Evolutionary conservation across 169 alveolate genomes (phyloP).

Genomic region (Cytauxzoon felis): DNA sequence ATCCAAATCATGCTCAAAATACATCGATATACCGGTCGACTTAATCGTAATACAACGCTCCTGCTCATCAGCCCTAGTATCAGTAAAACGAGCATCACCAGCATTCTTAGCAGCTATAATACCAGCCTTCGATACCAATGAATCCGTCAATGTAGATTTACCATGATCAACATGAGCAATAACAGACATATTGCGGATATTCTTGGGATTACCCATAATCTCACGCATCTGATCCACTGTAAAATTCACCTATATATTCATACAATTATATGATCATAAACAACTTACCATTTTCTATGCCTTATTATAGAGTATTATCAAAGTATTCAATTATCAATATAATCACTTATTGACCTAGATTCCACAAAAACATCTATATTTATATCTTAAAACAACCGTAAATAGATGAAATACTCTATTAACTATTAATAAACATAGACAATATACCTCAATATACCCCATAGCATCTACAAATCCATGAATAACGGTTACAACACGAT

Average conservation of each 20-base stretch:
- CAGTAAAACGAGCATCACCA: slow-evolving; percentile 99
- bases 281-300: too few species aligned
- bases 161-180: slow-evolving; percentile 99
- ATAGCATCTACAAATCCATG: too few species aligned
- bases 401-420: too few species aligned
- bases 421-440: too few species aligned
- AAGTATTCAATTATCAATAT: too few species aligned
- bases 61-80: slow-evolving; percentile 98
- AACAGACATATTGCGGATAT: slow-evolving; percentile 99
- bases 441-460: too few species aligned
- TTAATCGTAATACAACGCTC: slow-evolving; percentile 99
- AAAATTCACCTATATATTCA: slow-evolving; percentile 94
- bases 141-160: slow-evolving; percentile 98
- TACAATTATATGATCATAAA: too few species aligned
- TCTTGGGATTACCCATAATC: slow-evolving; percentile 96
- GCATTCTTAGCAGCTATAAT: slow-evolving; percentile 96
- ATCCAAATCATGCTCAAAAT: slow-evolving; percentile 94
- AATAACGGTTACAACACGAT: too few species aligned
- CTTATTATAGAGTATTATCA: too few species aligned
- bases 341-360: too few species aligned
- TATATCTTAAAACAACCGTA: too few species aligned
- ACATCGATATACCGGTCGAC: slow-evolving; percentile 98
- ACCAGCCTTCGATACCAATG: slow-evolving; percentile 98
- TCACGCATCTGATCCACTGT: slow-evolving; percentile 98
- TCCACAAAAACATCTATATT: too few species aligned